phyloP scores from a whole-genome alignment of 73 alveolate genomes.

The Breviolum minutum region DNA sequence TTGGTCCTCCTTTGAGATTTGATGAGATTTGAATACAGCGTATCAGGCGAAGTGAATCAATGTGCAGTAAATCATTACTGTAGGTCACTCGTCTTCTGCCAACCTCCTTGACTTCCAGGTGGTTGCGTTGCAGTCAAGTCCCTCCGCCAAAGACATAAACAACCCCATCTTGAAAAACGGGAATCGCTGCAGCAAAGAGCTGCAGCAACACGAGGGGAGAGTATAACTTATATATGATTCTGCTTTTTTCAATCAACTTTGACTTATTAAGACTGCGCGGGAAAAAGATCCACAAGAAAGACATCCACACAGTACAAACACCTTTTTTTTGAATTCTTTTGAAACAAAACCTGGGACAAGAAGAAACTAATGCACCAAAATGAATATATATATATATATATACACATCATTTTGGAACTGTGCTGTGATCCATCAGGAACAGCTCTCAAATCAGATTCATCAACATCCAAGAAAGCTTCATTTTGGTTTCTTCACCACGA shows the following conservation, averaged over 20 bases:
- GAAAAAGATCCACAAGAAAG: too few species aligned
- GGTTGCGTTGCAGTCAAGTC: slow-evolving; percentile 38
- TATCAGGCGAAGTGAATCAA: background rate
- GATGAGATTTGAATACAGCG: background rate
- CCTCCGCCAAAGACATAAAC: background rate
- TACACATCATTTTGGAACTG: too few species aligned
- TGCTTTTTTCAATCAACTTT: background rate
- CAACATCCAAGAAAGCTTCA: background rate
- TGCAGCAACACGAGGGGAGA: background rate
- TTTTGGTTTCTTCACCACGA: background rate
- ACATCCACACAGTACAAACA: too few species aligned
- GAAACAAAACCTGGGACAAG: too few species aligned
- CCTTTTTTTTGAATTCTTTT: too few species aligned
- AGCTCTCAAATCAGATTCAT: background rate
- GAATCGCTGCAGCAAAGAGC: too few species aligned
- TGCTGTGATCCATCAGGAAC: too few species aligned
- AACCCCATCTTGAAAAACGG: too few species aligned
- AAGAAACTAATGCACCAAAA: background rate
- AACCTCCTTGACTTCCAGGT: slow-evolving; percentile 63
- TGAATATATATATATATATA: too few species aligned
- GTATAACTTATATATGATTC: background rate
- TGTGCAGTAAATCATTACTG: background rate
- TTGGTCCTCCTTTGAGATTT: too few species aligned
- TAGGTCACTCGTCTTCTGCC: background rate
- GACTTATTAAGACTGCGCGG: too few species aligned